These are phyloP conservation scores for Isoetes engelmannii DNA, from an alignment of 83 land plant species.

Conservation along the genomic window DNA sequence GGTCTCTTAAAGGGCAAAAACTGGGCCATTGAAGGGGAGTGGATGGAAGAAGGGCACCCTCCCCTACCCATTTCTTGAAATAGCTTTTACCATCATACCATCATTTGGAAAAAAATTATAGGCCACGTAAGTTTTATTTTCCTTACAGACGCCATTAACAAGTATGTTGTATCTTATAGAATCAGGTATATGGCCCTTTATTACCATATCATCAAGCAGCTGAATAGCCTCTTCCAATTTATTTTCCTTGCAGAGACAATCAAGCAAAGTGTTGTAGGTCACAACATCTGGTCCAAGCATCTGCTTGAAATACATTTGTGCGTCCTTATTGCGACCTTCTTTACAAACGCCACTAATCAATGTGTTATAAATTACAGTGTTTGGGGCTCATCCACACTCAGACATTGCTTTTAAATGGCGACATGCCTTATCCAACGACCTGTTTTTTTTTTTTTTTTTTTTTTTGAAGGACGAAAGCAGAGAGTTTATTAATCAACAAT, in stretches of 20 bases:
- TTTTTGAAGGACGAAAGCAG: no score
- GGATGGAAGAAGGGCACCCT: neutral
- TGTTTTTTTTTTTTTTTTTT: no score
- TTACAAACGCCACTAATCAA: no score
- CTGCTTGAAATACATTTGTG: no score
- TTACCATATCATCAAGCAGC: neutral
- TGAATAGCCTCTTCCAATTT: neutral
- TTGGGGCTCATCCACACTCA: no score
- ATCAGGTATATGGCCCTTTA: neutral
- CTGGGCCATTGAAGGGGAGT: neutral
- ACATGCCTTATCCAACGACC: no score
- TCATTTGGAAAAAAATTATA: neutral
- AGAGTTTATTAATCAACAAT: no score
- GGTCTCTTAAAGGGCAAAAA: no score
- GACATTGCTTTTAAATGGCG: no score
- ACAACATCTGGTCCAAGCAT: constrained; percentile 1
- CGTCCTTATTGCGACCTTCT: no score
- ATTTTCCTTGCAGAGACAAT: constrained; percentile 1
- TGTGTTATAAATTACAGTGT: no score
- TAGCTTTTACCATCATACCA: no score
- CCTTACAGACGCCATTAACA: constrained; percentile 4
- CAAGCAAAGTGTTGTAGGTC: neutral
- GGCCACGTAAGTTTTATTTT: neutral
- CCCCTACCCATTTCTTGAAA: neutral
- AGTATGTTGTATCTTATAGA: neutral